Evolutionary conservation across 1,139 yeast species (phyloP).

Genomic region (Arxiozyma bovina): DNA sequence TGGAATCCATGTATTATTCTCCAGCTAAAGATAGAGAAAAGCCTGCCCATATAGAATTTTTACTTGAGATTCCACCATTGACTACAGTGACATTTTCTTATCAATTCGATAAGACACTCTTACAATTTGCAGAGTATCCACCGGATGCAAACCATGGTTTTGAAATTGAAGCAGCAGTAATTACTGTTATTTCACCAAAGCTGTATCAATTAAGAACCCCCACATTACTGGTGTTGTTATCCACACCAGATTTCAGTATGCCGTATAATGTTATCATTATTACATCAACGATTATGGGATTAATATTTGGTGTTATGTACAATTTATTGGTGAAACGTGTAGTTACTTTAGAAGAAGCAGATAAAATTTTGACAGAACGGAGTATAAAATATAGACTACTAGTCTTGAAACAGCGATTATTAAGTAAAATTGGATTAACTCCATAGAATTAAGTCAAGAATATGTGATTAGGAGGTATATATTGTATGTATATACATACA

Average conservation of each 20-base stretch:
- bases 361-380: constrained; percentile 23
- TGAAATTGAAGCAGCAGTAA: constrained; percentile 82
- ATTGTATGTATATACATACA: constrained; percentile 3
- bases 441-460: neutral
- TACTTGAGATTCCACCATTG: constrained; percentile 53
- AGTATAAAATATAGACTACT: constrained; percentile 16
- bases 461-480: neutral
- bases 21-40: constrained; percentile 76
- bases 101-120: constrained; percentile 77
- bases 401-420: constrained; percentile 8
- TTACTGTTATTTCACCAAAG: constrained; percentile 41
- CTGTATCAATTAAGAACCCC: constrained; percentile 70
- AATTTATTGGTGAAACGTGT: constrained; percentile 69
- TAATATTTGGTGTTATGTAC: constrained; percentile 81
- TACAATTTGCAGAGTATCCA: constrained; percentile 86
- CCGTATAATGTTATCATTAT: constrained; percentile 94
- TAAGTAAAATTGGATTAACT: constrained; percentile 7
- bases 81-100: constrained; percentile 58
- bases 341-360: constrained; percentile 71
- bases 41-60: constrained; percentile 77
- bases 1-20: constrained; percentile 51
- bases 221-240: constrained; percentile 72
- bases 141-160: constrained; percentile 99
- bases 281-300: constrained; percentile 87
- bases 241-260: constrained; percentile 98